These are phyloP conservation scores for Phyllosticta paracitricarpa DNA, from an alignment of 2,329 filamentous ascomycete species.

Conservation along the genomic window DNA sequence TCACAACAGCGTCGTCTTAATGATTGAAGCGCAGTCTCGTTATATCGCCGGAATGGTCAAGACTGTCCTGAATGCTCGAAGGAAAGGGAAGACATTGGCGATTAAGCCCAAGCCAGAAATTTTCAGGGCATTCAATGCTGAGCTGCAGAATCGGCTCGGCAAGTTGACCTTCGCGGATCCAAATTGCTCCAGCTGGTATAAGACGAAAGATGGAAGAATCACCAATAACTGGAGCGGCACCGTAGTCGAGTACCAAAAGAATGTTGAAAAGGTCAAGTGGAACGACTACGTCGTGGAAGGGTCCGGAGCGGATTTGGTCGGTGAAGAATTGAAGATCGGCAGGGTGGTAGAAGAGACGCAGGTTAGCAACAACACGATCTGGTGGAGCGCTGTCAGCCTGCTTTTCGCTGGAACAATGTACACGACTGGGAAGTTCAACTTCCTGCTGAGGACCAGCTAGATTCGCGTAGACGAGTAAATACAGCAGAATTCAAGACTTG, in stretches of 20 bases:
- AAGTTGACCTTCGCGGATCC: conserved; percentile 44
- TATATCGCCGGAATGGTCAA: conserved; percentile 44
- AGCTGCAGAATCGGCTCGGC: conserved; percentile 35
- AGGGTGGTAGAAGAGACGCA: conserved; percentile 36
- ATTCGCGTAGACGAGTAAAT: not conserved
- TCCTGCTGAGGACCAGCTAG: not conserved
- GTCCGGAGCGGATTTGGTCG: conserved; percentile 22
- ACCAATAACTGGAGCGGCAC: conserved; percentile 49
- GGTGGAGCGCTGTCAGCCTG: conserved; percentile 26
- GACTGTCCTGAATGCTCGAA: conserved; percentile 38
- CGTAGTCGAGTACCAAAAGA: conserved; percentile 46
- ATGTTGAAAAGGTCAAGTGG: conserved; percentile 33
- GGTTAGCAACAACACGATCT: conserved; percentile 28
- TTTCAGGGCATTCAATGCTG: conserved; percentile 36
- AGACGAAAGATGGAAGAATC: conserved; percentile 42
- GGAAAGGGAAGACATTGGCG: conserved; percentile 30
- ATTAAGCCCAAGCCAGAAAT: conserved; percentile 35
- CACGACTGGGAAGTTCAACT: not conserved
- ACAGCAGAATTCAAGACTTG: too few relatives aligned
- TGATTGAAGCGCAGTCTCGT: conserved; percentile 49
- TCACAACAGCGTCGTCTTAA: conserved; percentile 50
- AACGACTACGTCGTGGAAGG: conserved; percentile 33
- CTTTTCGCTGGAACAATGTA: conserved; percentile 7
- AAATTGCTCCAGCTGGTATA: conserved; percentile 48
- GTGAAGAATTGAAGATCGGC: conserved; percentile 27